Percentiles rank a stretch among this genome's conserved stretches.
These are phyloP conservation scores for Sphagnum tenellum DNA, from an alignment of 225 moss, liverwort and hornwort species.

Conservation along the genomic window DNA sequence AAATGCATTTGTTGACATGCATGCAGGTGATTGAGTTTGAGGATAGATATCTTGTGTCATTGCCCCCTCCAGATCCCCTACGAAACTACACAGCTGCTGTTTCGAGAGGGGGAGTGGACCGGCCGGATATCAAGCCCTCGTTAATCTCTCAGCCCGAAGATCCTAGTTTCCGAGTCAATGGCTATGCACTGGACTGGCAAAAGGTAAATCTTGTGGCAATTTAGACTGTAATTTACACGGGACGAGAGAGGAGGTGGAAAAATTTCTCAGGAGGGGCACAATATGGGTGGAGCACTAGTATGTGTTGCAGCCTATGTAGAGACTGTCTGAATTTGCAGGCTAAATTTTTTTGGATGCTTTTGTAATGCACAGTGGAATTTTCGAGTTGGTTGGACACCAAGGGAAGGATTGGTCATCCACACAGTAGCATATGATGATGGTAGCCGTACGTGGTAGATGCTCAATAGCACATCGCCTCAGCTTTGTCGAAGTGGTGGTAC, in stretches of 20 bases:
- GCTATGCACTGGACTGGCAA: conserved; percentile 94
- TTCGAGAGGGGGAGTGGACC: conserved; percentile 83
- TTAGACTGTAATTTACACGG: too few relatives aligned
- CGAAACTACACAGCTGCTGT: conserved; percentile 88
- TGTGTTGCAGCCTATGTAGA: too few relatives aligned
- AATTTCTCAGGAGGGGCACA: too few relatives aligned
- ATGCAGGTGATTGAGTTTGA: conserved; percentile 72
- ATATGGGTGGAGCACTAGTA: too few relatives aligned
- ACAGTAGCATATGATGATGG: conserved; percentile 91
- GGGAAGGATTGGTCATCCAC: conserved; percentile 91
- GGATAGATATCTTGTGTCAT: conserved; percentile 74
- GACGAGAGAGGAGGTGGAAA: too few relatives aligned
- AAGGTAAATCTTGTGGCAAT: conserved; percentile 32
- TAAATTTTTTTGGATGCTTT: conserved; percentile 1
- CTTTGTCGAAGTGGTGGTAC: conserved; percentile 98
- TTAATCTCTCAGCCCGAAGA: conserved; percentile 87
- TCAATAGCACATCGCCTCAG: conserved; percentile 93
- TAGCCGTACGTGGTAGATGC: conserved; percentile 84
- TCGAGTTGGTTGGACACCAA: conserved; percentile 92
- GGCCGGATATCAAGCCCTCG: conserved; percentile 83
- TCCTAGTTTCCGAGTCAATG: conserved; percentile 92
- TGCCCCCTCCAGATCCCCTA: conserved; percentile 88
- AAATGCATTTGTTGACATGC: not conserved
- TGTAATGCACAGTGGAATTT: conserved; percentile 79
- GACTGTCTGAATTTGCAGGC: too few relatives aligned